phyloP scores from a whole-genome alignment of 2,329 filamentous ascomycete species.

The Lasiodiplodia sp. region DNA sequence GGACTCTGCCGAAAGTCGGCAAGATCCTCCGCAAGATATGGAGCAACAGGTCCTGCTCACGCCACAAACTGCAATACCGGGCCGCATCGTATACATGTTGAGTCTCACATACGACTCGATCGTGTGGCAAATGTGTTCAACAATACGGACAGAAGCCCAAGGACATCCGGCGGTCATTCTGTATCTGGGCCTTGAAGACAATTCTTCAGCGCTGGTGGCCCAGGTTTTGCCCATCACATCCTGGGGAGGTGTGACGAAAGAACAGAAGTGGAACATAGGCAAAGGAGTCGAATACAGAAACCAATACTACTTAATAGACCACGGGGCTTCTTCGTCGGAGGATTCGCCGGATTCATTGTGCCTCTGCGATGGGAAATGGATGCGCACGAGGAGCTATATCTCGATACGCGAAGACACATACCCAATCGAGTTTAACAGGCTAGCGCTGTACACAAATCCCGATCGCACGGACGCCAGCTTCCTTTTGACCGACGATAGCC shows the following conservation, averaged over 20 bases:
- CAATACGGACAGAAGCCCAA: background rate
- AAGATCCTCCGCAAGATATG: too few species aligned
- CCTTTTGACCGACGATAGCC: background rate
- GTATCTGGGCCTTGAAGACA: background rate
- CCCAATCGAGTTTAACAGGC: background rate
- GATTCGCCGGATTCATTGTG: background rate
- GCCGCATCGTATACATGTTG: background rate
- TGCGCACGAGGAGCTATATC: constrained; percentile 3
- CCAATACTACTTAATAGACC: background rate
- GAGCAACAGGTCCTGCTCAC: background rate
- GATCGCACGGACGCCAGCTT: background rate
- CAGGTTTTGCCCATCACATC: background rate
- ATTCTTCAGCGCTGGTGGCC: background rate
- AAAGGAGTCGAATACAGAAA: background rate
- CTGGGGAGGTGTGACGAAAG: background rate
- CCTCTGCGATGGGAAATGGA: background rate
- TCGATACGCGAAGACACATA: background rate
- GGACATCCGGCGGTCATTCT: constrained; percentile 1
- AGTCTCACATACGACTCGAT: background rate
- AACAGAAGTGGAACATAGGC: constrained; percentile 6
- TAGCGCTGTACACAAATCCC: background rate
- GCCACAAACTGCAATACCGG: background rate
- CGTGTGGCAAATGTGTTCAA: background rate
- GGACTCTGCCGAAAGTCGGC: too few species aligned
- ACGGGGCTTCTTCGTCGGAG: background rate